Percentiles rank a stretch among this genome's conserved stretches.
Conservation (phyloP, 495 filamentous ascomycete genomes). For the Oidiodendron maius region DNA sequence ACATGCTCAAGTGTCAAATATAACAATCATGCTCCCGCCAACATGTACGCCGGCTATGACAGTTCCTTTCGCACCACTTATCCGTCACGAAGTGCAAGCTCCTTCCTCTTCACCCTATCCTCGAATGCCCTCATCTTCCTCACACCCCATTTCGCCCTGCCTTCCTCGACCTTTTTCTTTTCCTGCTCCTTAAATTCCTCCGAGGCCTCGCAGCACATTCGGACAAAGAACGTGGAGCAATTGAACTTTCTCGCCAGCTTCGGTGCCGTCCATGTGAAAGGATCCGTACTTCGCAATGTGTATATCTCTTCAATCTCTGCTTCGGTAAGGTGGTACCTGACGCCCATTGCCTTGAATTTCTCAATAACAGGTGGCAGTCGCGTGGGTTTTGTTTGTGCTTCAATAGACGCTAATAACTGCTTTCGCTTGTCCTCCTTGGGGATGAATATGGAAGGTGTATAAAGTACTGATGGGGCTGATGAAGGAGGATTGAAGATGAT, state of each 20-base stretch:
- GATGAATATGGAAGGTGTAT: constrained; percentile 88
- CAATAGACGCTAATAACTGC: constrained; percentile 19
- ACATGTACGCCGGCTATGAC: neutral
- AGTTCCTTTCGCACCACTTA: constrained; percentile 5
- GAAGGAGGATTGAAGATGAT: constrained; percentile 95
- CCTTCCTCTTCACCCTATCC: constrained; percentile 63
- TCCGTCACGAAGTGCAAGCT: constrained; percentile 46
- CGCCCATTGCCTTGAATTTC: constrained; percentile 20
- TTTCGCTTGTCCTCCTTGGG: constrained; percentile 71
- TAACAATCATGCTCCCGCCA: neutral
- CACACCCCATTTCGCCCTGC: constrained; percentile 68
- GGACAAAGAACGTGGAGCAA: constrained; percentile 73
- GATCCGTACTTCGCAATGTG: constrained; percentile 58
- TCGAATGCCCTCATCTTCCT: constrained; percentile 65
- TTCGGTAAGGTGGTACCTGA: constrained; percentile 58
- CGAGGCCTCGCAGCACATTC: constrained; percentile 36
- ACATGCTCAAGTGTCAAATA: neutral
- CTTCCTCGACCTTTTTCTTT: constrained; percentile 43
- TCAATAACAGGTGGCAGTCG: constrained; percentile 52
- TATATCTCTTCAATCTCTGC: constrained; percentile 78
- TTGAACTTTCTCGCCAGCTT: constrained; percentile 67
- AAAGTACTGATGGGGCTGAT: constrained; percentile 70
- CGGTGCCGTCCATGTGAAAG: constrained; percentile 63
- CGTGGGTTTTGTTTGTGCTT: neutral
- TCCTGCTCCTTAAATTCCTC: constrained; percentile 31